A percentile compares a stretch with the other conserved stretches of the same genome.
Evolutionary conservation across 331 rosid species (phyloP).

Genomic region (Stylosanthes scabra): DNA sequence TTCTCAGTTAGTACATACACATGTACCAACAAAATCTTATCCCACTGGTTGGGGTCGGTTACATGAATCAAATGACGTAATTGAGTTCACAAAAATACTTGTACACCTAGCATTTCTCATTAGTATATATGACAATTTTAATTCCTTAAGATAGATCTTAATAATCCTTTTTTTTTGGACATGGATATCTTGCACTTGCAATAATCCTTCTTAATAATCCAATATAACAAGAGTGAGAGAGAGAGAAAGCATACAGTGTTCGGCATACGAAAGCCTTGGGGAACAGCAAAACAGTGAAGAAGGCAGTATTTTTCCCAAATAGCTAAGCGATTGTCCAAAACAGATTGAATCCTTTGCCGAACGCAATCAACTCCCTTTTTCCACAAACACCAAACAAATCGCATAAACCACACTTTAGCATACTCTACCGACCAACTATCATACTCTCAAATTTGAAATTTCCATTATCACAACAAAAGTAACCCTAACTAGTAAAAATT

Average conservation of each 20-base stretch:
- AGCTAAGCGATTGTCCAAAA: conserved; percentile 61
- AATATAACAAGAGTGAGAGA: conserved; percentile 8
- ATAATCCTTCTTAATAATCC: too few species aligned
- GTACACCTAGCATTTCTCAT: too few species aligned
- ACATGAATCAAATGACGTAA: too few species aligned
- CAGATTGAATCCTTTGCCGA: conserved; percentile 57
- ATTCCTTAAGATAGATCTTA: too few species aligned
- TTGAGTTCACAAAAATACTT: too few species aligned
- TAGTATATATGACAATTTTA: neutral
- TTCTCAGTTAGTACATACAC: conserved; percentile 4
- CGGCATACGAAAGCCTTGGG: conserved; percentile 65
- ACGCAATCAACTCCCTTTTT: conserved; percentile 68
- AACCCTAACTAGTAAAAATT: conserved; percentile 5
- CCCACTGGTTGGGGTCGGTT: too few species aligned
- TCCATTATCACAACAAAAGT: neutral
- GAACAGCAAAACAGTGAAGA: conserved; percentile 72
- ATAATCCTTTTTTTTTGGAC: too few species aligned
- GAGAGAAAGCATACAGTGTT: conserved; percentile 55
- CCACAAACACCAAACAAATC: neutral
- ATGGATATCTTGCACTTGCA: too few species aligned
- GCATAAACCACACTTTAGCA: neutral
- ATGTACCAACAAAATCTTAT: too few species aligned
- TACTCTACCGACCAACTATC: neutral
- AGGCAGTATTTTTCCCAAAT: conserved; percentile 85
- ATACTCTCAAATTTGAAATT: conserved; percentile 6